Conservation (phyloP, 306 rosid genomes). For the Rubus parviflorus region DNA sequence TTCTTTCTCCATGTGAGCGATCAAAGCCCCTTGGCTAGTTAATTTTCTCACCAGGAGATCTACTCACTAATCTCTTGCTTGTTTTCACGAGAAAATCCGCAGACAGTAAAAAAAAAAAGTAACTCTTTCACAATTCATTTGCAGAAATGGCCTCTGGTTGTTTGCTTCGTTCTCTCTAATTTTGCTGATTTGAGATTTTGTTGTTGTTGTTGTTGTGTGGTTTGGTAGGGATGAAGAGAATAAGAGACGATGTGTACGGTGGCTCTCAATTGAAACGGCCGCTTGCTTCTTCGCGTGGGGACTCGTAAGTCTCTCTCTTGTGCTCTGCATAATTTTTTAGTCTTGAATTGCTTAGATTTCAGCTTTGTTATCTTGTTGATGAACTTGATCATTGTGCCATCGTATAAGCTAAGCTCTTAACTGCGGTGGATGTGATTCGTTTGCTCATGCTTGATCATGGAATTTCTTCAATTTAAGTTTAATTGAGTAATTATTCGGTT, state of each 20-base stretch:
- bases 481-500: slow-evolving; percentile 21
- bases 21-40: background rate
- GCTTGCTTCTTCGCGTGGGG: slow-evolving; percentile 56
- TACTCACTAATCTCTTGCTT: slow-evolving; percentile 19
- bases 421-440: slow-evolving; percentile 24
- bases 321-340: slow-evolving; percentile 3
- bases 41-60: slow-evolving; percentile 22
- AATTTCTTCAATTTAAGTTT: slow-evolving; percentile 25
- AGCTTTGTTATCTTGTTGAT: background rate
- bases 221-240: slow-evolving; percentile 60
- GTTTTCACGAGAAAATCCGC: too few relatives aligned
- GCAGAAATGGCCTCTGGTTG: background rate
- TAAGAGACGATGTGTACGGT: slow-evolving; percentile 55
- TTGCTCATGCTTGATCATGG: background rate
- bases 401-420: background rate
- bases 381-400: slow-evolving; percentile 18
- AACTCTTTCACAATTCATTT: background rate
- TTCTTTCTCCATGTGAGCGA: slow-evolving; percentile 8
- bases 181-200: background rate
- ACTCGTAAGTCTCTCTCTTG: slow-evolving; percentile 47
- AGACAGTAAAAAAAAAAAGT: slow-evolving; percentile 9
- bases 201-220: background rate
- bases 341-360: slow-evolving; percentile 23
- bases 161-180: background rate
- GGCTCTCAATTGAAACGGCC: slow-evolving; percentile 72